phyloP scores from a whole-genome alignment of 2,329 filamentous ascomycete genomes.

The Phaeosphaeria sp. region DNA sequence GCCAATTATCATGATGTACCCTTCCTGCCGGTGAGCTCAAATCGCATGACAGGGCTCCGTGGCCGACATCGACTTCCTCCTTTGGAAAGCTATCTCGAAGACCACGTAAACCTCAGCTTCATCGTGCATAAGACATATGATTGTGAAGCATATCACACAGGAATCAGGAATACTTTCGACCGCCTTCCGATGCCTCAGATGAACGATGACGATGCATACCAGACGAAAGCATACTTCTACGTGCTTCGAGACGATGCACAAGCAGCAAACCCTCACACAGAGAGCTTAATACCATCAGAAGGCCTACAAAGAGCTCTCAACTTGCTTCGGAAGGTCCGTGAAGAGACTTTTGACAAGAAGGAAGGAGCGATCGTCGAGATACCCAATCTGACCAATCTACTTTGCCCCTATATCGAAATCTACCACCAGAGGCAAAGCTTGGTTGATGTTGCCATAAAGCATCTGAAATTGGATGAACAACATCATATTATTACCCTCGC shows the following conservation, averaged over 20 bases:
- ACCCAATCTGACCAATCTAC: too few relatives aligned
- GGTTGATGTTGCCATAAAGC: background rate
- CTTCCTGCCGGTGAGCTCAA: background rate
- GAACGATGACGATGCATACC: background rate
- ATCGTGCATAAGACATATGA: background rate
- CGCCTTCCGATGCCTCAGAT: background rate
- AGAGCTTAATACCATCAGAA: background rate
- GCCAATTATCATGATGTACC: background rate
- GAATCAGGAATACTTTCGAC: background rate
- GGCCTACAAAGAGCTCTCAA: background rate
- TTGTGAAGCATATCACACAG: background rate
- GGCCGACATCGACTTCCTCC: background rate
- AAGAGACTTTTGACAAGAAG: background rate
- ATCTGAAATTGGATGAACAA: background rate
- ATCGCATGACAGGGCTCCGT: background rate
- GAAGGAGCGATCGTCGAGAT: background rate
- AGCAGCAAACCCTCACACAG: background rate
- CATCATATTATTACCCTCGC: background rate
- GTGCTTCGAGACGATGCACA: background rate
- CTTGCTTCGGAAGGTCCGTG: background rate
- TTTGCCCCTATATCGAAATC: conserved; percentile 4
- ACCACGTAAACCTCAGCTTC: background rate
- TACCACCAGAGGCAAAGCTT: background rate
- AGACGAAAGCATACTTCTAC: background rate
- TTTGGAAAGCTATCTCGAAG: background rate